A percentile compares a stretch with the other conserved stretches of the same genome.
These are phyloP conservation scores for Eragrostis nindensis DNA, from an alignment of 176 grass and related monocot species.

Conservation along the genomic window DNA sequence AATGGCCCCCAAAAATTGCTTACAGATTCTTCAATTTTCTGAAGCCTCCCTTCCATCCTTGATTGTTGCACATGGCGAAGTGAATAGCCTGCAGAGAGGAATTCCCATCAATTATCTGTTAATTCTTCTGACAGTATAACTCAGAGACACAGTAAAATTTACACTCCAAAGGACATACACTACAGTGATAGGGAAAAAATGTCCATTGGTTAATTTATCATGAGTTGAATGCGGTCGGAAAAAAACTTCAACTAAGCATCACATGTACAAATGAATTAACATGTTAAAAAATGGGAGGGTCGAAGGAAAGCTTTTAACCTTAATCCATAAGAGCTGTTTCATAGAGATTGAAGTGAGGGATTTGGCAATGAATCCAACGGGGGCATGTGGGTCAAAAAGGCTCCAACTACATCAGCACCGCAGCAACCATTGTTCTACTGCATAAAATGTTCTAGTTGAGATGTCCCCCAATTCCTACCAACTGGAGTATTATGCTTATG, in stretches of 20 bases:
- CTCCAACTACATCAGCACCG: not conserved
- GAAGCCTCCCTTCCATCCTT: constrained; percentile 77
- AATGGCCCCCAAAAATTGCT: constrained; percentile 38
- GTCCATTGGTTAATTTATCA: not conserved
- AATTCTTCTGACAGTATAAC: constrained; percentile 1
- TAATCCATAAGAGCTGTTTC: not conserved
- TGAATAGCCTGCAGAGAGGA: constrained; percentile 59
- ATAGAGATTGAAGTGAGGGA: constrained; percentile 3
- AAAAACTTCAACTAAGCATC: not conserved
- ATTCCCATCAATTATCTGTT: constrained; percentile 4
- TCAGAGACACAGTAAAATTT: not conserved
- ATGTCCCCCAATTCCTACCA: not conserved
- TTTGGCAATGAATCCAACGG: not conserved
- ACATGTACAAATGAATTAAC: not conserved
- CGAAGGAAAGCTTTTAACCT: not conserved
- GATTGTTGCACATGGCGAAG: constrained; percentile 72
- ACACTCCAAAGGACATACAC: not conserved
- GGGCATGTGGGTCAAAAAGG: not conserved
- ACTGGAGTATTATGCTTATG: not conserved
- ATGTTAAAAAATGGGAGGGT: not conserved
- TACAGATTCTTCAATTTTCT: constrained; percentile 85
- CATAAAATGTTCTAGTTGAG: not conserved
- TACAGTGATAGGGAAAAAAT: not conserved
- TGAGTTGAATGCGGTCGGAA: not conserved
- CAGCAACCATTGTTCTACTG: not conserved